These are phyloP conservation scores for Diaporthe ilicicola DNA, from an alignment of 2,329 filamentous ascomycete species.

Conservation along the genomic window DNA sequence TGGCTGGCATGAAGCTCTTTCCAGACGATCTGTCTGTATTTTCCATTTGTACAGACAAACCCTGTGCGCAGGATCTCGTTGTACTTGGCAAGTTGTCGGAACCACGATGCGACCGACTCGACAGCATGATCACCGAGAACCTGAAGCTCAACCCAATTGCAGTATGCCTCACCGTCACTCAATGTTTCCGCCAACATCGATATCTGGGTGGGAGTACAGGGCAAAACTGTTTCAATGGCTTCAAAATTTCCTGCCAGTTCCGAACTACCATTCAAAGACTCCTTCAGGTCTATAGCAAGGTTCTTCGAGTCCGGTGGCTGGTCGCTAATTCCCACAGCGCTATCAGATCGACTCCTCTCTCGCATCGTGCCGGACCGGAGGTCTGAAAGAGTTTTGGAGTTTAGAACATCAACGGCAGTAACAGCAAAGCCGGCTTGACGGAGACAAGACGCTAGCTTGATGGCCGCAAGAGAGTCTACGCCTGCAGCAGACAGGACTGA, in stretches of 20 bases:
- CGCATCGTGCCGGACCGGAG: constrained; percentile 35
- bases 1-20: constrained; percentile 53
- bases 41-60: constrained; percentile 65
- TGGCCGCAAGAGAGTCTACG: constrained; percentile 52
- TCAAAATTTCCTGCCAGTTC: constrained; percentile 43
- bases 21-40: constrained; percentile 73
- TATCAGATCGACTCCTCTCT: not conserved
- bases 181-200: constrained; percentile 84
- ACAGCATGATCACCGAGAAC: constrained; percentile 38
- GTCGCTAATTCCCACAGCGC: not conserved
- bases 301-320: not conserved
- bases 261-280: constrained; percentile 28
- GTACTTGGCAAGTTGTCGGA: constrained; percentile 56
- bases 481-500: constrained; percentile 45
- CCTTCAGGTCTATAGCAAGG: not conserved
- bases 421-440: constrained; percentile 63
- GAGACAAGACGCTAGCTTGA: constrained; percentile 68
- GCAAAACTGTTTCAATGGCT: constrained; percentile 56
- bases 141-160: constrained; percentile 79
- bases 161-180: constrained; percentile 69
- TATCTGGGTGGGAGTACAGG: constrained; percentile 77
- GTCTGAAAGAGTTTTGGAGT: constrained; percentile 53
- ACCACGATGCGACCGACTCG: constrained; percentile 54
- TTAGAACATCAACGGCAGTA: constrained; percentile 69
- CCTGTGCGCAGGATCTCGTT: constrained; percentile 80